A percentile compares a stretch with the other conserved stretches of the same genome.
These are phyloP conservation scores for Xylona heveae DNA, from an alignment of 495 filamentous ascomycete genomes.

Conservation along the genomic window DNA sequence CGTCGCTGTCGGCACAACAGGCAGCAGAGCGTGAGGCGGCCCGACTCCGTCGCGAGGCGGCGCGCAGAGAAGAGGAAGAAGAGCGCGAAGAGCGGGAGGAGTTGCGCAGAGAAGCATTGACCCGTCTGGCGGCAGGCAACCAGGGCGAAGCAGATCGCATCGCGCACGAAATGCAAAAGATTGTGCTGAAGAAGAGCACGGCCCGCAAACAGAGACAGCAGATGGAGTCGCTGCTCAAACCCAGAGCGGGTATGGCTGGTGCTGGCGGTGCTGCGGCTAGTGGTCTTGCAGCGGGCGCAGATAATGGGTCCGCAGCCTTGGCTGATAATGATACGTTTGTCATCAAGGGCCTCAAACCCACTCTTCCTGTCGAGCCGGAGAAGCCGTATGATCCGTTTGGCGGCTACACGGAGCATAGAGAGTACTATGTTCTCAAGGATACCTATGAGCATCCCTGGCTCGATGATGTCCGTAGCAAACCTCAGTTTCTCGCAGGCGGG, in stretches of 20 bases:
- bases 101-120: slow-evolving; percentile 34
- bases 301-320: slow-evolving; percentile 12
- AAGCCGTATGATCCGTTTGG: slow-evolving; percentile 81
- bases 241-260: slow-evolving; percentile 12
- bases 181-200: slow-evolving; percentile 45
- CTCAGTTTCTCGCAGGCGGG: slow-evolving; percentile 49
- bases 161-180: slow-evolving; percentile 31
- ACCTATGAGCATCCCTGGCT: slow-evolving; percentile 45
- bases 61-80: slow-evolving; percentile 33
- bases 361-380: slow-evolving; percentile 27
- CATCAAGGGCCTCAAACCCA: slow-evolving; percentile 60
- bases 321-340: slow-evolving; percentile 19
- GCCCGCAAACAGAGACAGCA: slow-evolving; percentile 7
- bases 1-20: slow-evolving; percentile 31
- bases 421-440: slow-evolving; percentile 46
- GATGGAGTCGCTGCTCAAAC: slow-evolving; percentile 11
- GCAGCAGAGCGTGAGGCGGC: slow-evolving; percentile 52
- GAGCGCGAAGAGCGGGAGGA: slow-evolving; percentile 38
- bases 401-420: slow-evolving; percentile 41
- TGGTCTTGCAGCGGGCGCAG: slow-evolving; percentile 9
- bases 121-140: slow-evolving; percentile 21
- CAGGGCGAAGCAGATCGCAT: slow-evolving; percentile 28
- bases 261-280: slow-evolving; percentile 15
- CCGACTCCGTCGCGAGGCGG: slow-evolving; percentile 28
- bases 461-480: slow-evolving; percentile 34